Conservation (phyloP, 2,329 filamentous ascomycete species). For the Lecanicillium sp. region DNA sequence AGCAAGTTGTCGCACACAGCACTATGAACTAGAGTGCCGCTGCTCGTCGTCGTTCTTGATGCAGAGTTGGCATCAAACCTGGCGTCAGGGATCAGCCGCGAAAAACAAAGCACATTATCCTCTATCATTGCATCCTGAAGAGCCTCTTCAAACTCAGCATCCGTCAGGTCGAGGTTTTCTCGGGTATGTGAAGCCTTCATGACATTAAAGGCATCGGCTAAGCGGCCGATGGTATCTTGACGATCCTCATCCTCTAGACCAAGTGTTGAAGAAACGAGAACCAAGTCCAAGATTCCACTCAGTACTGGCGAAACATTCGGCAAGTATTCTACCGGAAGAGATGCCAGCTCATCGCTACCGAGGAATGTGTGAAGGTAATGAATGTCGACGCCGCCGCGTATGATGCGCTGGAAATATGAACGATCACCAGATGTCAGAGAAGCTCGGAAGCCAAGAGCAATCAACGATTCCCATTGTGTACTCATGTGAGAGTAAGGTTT, state of each 20-base stretch:
- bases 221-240: conserved; percentile 1
- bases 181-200: too few relatives aligned
- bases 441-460: too few relatives aligned
- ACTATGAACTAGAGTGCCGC: conserved; percentile 22
- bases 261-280: conserved; percentile 6
- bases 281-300: conserved; percentile 5
- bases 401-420: too few relatives aligned
- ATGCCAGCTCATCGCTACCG: too few relatives aligned
- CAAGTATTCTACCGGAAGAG: background rate
- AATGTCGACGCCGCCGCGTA: too few relatives aligned
- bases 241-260: conserved; percentile 1
- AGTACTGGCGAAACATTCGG: background rate
- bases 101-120: conserved; percentile 14
- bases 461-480: too few relatives aligned
- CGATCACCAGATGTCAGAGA: too few relatives aligned
- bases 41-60: conserved; percentile 7
- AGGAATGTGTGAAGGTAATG: too few relatives aligned
- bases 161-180: conserved; percentile 8
- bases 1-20: conserved; percentile 18
- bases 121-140: conserved; percentile 19
- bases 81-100: conserved; percentile 19
- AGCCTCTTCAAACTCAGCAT: conserved; percentile 14
- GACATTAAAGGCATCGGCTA: conserved; percentile 1
- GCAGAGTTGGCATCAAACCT: conserved; percentile 21
- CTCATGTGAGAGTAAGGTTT: too few relatives aligned